Conservation (phyloP, 1,284 basidiomycete genomes). For the Clitocybe nebularis region DNA sequence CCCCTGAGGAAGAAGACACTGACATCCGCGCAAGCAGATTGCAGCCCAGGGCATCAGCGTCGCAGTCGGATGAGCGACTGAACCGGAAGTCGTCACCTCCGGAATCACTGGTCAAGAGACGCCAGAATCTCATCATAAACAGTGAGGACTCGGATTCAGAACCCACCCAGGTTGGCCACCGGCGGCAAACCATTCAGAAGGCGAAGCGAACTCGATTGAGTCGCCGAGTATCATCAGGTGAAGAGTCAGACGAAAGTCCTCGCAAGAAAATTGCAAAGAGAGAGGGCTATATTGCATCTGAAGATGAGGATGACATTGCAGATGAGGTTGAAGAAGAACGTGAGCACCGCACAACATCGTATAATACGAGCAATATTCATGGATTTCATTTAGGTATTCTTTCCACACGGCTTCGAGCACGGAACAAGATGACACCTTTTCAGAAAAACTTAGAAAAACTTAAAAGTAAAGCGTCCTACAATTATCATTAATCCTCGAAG, state of each 20-base stretch:
- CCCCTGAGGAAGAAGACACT: too few relatives aligned
- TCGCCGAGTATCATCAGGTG: constrained; percentile 11
- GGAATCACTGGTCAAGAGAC: too few relatives aligned
- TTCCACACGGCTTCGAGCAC: constrained; percentile 54
- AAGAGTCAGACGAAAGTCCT: constrained; percentile 24
- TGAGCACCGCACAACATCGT: constrained; percentile 8
- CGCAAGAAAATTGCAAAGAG: constrained; percentile 43
- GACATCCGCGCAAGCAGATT: too few relatives aligned
- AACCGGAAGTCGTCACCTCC: too few relatives aligned
- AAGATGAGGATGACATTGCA: constrained; percentile 45
- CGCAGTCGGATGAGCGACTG: too few relatives aligned
- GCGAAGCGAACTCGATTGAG: too few relatives aligned
- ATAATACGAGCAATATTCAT: neutral
- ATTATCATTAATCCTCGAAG: neutral
- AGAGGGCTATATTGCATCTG: constrained; percentile 45
- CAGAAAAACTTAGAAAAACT: constrained; percentile 63
- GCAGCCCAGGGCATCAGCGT: too few relatives aligned
- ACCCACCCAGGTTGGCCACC: too few relatives aligned
- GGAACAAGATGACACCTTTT: constrained; percentile 55
- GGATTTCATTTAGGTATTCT: constrained; percentile 50
- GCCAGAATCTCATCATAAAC: too few relatives aligned
- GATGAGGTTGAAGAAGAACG: constrained; percentile 60
- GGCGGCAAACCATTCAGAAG: too few relatives aligned
- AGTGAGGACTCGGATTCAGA: too few relatives aligned
- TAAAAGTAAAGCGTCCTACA: constrained; percentile 40